Conservation (phyloP, 352 stramenopile species). For the Thraustochytrium striatum region DNA sequence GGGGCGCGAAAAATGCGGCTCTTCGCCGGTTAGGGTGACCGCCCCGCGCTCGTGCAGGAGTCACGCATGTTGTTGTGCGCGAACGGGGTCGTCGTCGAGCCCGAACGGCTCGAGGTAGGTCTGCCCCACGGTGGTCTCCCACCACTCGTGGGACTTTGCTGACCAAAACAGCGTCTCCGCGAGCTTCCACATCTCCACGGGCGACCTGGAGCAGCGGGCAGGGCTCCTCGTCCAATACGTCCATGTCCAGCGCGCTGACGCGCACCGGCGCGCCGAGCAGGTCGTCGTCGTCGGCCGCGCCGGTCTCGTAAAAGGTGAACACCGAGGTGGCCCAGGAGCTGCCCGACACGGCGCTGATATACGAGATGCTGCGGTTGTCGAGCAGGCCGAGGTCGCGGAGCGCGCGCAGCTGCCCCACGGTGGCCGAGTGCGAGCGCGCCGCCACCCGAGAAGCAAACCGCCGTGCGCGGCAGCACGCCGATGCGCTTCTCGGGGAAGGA, state of each 20-base stretch:
- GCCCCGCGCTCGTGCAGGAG: too few relatives aligned
- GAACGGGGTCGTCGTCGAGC: constrained; percentile 30
- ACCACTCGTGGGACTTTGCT: constrained; percentile 17
- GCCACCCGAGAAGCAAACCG: constrained; percentile 46
- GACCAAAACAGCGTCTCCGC: constrained; percentile 25
- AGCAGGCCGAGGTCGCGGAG: constrained; percentile 16
- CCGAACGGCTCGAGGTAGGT: constrained; percentile 41
- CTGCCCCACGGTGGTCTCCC: constrained; percentile 22
- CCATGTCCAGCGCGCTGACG: constrained; percentile 4
- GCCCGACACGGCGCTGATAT: constrained; percentile 43
- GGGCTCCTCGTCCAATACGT: background rate
- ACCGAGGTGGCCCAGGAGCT: constrained; percentile 34
- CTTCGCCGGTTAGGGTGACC: background rate
- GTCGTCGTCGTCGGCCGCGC: constrained; percentile 16
- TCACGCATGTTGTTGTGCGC: constrained; percentile 12
- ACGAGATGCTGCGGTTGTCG: constrained; percentile 17
- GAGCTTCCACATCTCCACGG: background rate
- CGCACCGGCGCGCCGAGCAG: background rate
- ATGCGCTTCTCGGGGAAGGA: constrained; percentile 21
- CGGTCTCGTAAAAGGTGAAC: constrained; percentile 42
- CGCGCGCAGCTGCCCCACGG: constrained; percentile 23
- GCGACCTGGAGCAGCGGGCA: background rate
- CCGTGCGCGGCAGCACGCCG: background rate
- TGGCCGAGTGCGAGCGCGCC: constrained; percentile 40
- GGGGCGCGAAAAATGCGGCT: constrained; percentile 4